phyloP scores from a whole-genome alignment of 371 early-diverging fungal species.

The Spiromyces aspiralis region DNA sequence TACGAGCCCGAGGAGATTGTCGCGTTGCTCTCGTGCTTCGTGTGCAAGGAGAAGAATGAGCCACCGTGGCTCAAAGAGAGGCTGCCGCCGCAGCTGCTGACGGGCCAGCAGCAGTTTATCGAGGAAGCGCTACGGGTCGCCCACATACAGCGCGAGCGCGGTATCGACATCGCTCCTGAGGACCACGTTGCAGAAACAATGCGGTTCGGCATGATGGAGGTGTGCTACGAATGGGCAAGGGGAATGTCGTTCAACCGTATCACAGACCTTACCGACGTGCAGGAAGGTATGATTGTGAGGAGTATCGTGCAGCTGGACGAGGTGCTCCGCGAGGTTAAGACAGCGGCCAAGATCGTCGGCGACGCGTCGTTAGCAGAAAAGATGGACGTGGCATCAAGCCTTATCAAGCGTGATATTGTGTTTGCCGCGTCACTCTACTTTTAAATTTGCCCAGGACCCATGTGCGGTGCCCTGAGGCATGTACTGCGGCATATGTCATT shows the following conservation, averaged over 20 bases:
- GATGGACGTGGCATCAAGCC: slow-evolving; percentile 84
- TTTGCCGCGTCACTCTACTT: slow-evolving; percentile 91
- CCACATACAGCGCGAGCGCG: slow-evolving; percentile 52
- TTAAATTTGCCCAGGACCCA: slow-evolving; percentile 5
- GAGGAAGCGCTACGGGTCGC: slow-evolving; percentile 53
- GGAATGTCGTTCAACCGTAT: slow-evolving; percentile 91
- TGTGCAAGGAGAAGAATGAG: slow-evolving; percentile 78
- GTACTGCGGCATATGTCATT: no score
- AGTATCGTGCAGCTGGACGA: slow-evolving; percentile 96
- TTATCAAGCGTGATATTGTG: slow-evolving; percentile 96
- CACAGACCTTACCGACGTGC: slow-evolving; percentile 82
- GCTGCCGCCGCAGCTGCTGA: slow-evolving; percentile 40
- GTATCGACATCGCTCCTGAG: slow-evolving; percentile 32
- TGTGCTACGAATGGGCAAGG: slow-evolving; percentile 96
- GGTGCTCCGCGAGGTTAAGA: slow-evolving; percentile 86
- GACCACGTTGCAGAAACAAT: slow-evolving; percentile 23
- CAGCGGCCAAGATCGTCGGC: slow-evolving; percentile 90
- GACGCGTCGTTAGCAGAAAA: slow-evolving; percentile 82
- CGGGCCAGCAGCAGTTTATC: slow-evolving; percentile 42
- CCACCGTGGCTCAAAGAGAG: slow-evolving; percentile 32
- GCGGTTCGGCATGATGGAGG: slow-evolving; percentile 84
- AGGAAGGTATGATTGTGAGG: slow-evolving; percentile 95
- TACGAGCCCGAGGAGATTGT: slow-evolving; percentile 88
- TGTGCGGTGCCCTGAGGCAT: no score
- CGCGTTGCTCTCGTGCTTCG: slow-evolving; percentile 87